Conservation (phyloP, 2,329 filamentous ascomycete genomes). For the Epichloe gansuensis region DNA sequence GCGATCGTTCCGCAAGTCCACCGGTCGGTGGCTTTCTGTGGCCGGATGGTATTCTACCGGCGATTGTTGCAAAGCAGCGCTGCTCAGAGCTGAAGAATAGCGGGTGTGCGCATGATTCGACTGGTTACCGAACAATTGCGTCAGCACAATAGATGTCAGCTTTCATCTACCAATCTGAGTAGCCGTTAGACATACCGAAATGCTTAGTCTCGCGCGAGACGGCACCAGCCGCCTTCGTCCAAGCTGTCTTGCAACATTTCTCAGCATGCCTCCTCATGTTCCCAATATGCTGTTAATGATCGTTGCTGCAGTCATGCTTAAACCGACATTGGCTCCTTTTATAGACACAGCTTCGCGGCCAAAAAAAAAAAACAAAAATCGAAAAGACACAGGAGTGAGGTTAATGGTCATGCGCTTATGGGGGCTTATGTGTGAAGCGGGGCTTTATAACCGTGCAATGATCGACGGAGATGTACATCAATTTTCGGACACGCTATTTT, state of each 20-base stretch:
- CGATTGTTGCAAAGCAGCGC: not conserved
- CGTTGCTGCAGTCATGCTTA: not conserved
- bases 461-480: not conserved
- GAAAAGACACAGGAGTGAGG: not conserved
- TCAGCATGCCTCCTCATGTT: conserved; percentile 26
- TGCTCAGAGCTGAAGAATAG: not conserved
- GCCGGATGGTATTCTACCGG: not conserved
- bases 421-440: conserved; percentile 4
- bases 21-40: not conserved
- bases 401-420: not conserved
- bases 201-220: conserved; percentile 9
- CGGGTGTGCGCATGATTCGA: not conserved
- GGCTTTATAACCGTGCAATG: not conserved
- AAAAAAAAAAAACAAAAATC: not conserved
- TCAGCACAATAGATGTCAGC: not conserved
- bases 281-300: conserved; percentile 7
- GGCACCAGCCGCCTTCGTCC: conserved; percentile 15
- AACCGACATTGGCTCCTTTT: not conserved
- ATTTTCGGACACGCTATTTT: not conserved
- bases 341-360: not conserved
- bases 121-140: not conserved
- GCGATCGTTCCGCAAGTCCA: not conserved
- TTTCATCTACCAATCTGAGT: not conserved
- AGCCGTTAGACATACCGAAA: not conserved
- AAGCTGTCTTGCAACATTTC: conserved; percentile 20